A percentile compares a stretch with the other conserved stretches of the same genome.
phyloP scores from a whole-genome alignment of 345 rosid genomes.

The Hevea brasiliensis region DNA sequence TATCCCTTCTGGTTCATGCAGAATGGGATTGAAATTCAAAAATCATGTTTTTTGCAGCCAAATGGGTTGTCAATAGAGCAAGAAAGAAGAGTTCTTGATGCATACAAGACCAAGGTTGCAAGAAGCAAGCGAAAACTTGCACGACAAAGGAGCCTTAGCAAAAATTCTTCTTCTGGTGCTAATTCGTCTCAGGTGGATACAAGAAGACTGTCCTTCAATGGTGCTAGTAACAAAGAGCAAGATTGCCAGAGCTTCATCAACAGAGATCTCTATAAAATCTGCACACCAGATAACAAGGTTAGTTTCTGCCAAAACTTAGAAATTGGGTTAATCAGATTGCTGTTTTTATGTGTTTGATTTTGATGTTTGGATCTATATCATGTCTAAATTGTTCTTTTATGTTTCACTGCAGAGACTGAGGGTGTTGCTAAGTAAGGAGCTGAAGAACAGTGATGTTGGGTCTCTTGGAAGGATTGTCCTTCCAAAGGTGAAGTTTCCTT shows the following conservation, averaged over 20 bases:
- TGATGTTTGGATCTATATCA: neutral
- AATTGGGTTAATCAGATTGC: neutral
- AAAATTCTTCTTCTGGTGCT: slow-evolving; percentile 31
- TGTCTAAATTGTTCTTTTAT: neutral
- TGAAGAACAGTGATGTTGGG: slow-evolving; percentile 88
- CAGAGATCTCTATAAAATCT: slow-evolving; percentile 38
- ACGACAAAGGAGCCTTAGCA: slow-evolving; percentile 47
- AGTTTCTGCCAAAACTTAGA: neutral
- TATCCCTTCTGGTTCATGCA: slow-evolving; percentile 19
- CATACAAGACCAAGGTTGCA: slow-evolving; percentile 50
- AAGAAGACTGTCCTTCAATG: slow-evolving; percentile 28
- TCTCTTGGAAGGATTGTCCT: slow-evolving; percentile 76
- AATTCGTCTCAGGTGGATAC: slow-evolving; percentile 25
- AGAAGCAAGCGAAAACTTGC: slow-evolving; percentile 69
- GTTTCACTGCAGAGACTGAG: slow-evolving; percentile 51
- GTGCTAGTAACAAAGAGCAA: neutral
- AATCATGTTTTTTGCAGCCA: slow-evolving; percentile 6
- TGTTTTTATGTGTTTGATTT: neutral
- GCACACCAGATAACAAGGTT: slow-evolving; percentile 55
- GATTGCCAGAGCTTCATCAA: neutral
- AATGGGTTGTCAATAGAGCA: slow-evolving; percentile 13
- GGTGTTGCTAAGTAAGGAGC: slow-evolving; percentile 51
- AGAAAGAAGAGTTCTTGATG: slow-evolving; percentile 36
- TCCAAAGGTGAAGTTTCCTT: slow-evolving; percentile 67
- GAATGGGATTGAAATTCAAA: slow-evolving; percentile 13